Percentiles rank a stretch among this genome's conserved stretches.
phyloP scores from a whole-genome alignment of 2,329 filamentous ascomycete species.

The Cercospora sp. region DNA sequence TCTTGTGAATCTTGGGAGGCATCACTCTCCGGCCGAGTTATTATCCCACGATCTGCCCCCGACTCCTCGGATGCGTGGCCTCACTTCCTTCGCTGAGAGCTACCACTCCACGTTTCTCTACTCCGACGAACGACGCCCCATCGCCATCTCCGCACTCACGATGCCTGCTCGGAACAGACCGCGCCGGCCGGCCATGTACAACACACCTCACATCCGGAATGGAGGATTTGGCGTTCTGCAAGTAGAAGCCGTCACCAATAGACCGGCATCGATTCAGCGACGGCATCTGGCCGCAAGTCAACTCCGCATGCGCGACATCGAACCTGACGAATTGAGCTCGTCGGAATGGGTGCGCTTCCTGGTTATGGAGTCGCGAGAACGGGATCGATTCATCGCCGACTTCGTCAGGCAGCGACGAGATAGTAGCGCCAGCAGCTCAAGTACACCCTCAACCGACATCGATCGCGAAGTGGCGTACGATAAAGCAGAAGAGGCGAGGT shows the following conservation, averaged over 20 bases:
- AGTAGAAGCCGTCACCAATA: slow-evolving; percentile 39
- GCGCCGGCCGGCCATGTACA: slow-evolving; percentile 38
- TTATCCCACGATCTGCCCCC: background rate
- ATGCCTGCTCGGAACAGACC: slow-evolving; percentile 30
- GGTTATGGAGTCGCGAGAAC: slow-evolving; percentile 37
- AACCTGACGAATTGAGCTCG: slow-evolving; percentile 37
- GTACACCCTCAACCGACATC: slow-evolving; percentile 15
- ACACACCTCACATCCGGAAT: slow-evolving; percentile 38
- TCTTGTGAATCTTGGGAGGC: slow-evolving; percentile 13
- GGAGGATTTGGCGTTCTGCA: slow-evolving; percentile 39
- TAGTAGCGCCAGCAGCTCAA: slow-evolving; percentile 29
- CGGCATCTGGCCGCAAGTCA: slow-evolving; percentile 38
- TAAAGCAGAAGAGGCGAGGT: slow-evolving; percentile 36
- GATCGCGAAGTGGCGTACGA: slow-evolving; percentile 29
- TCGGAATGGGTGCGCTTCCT: slow-evolving; percentile 40
- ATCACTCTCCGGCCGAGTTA: background rate
- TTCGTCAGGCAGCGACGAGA: slow-evolving; percentile 33
- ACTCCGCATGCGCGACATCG: slow-evolving; percentile 40
- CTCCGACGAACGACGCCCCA: background rate
- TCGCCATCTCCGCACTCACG: slow-evolving; percentile 8
- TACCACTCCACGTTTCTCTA: slow-evolving; percentile 1
- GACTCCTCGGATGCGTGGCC: slow-evolving; percentile 6
- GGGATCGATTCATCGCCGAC: slow-evolving; percentile 38
- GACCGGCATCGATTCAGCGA: slow-evolving; percentile 38
- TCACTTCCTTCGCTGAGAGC: slow-evolving; percentile 6